Conservation (phyloP, 2,329 filamentous ascomycete species). For the Plectosphaerella plurivora region DNA sequence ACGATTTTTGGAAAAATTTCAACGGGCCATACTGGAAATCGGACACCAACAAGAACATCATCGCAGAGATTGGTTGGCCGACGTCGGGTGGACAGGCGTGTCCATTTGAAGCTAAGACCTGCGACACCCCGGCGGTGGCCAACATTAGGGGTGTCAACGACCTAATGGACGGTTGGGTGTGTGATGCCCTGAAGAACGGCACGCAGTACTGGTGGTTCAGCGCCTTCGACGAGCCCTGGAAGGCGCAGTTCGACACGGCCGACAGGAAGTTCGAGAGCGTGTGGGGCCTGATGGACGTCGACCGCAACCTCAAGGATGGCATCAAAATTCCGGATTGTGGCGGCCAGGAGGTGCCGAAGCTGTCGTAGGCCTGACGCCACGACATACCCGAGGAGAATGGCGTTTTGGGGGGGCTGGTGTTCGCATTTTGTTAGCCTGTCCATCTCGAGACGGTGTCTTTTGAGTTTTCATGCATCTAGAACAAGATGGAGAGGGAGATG, state of each 20-base stretch:
- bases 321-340: constrained; percentile 84
- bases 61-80: constrained; percentile 91
- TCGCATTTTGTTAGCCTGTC: background rate
- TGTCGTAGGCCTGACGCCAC: background rate
- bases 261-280: constrained; percentile 86
- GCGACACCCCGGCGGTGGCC: constrained; percentile 47
- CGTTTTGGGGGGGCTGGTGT: background rate
- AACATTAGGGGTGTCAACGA: constrained; percentile 75
- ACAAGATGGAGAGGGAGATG: no score
- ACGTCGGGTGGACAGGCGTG: constrained; percentile 76
- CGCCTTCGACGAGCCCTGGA: constrained; percentile 97
- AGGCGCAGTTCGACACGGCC: constrained; percentile 65
- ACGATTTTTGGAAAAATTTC: constrained; percentile 70
- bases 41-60: constrained; percentile 66
- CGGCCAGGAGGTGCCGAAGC: constrained; percentile 56
- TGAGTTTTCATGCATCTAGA: background rate
- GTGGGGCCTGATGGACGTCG: constrained; percentile 86
- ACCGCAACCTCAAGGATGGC: constrained; percentile 78
- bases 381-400: background rate
- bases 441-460: background rate
- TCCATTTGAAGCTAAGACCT: constrained; percentile 42
- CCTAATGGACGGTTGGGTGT: constrained; percentile 86
- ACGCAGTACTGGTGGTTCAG: constrained; percentile 98
- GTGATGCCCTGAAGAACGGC: constrained; percentile 70
- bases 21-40: constrained; percentile 62